Percentiles rank a stretch among this genome's conserved stretches.
These are phyloP conservation scores for Nothophoma quercina DNA, from an alignment of 2,329 filamentous ascomycete genomes.

Conservation along the genomic window DNA sequence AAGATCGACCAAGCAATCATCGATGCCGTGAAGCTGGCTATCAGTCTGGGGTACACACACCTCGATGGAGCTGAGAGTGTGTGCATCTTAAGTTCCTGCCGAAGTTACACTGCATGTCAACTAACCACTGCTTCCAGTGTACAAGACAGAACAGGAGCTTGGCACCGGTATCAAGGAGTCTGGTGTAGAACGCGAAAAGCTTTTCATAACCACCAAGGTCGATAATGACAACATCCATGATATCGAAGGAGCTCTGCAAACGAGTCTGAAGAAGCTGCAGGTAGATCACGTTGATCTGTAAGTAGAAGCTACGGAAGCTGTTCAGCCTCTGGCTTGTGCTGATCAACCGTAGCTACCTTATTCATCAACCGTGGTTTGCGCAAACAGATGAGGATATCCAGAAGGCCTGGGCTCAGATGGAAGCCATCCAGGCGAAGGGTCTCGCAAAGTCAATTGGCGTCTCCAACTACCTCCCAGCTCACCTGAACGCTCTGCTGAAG, in stretches of 20 bases:
- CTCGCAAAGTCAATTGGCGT: conserved; percentile 69
- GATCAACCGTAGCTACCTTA: conserved; percentile 60
- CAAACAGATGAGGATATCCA: conserved; percentile 63
- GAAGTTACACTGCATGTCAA: too few species aligned
- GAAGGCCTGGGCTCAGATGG: conserved; percentile 66
- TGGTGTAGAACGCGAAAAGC: conserved; percentile 55
- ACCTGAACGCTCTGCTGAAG: conserved; percentile 63
- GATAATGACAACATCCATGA: conserved; percentile 59
- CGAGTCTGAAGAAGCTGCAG: conserved; percentile 66
- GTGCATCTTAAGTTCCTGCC: conserved; percentile 13
- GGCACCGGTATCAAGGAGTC: conserved; percentile 57
- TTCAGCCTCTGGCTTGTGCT: background rate
- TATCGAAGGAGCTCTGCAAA: conserved; percentile 63
- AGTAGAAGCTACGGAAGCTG: conserved; percentile 15
- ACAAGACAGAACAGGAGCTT: conserved; percentile 60
- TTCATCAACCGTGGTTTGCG: conserved; percentile 67
- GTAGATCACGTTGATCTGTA: conserved; percentile 70
- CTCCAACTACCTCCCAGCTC: conserved; percentile 63
- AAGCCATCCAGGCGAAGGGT: conserved; percentile 63
- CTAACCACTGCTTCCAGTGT: conserved; percentile 44
- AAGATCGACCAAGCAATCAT: conserved; percentile 65
- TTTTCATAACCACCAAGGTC: conserved; percentile 65
- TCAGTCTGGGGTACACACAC: conserved; percentile 74
- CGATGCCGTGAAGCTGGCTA: conserved; percentile 67
- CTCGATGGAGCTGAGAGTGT: conserved; percentile 77